Conservation (phyloP, 2,329 filamentous ascomycete genomes). For the Alternaria sp. region DNA sequence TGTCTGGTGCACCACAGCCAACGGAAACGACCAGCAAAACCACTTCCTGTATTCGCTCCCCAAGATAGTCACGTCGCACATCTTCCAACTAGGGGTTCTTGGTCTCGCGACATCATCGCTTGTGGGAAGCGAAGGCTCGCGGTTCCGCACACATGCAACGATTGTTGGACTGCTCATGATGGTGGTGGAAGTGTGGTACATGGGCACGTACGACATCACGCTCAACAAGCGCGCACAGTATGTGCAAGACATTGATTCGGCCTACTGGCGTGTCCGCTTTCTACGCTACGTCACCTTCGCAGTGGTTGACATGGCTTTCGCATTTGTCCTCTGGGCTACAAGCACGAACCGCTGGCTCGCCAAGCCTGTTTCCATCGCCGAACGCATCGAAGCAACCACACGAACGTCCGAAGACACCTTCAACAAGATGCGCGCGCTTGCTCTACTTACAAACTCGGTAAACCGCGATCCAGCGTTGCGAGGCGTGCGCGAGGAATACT, state of each 20-base stretch:
- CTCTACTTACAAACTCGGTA: constrained; percentile 80
- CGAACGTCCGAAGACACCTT: constrained; percentile 65
- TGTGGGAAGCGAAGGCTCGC: constrained; percentile 66
- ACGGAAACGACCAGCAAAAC: constrained; percentile 66
- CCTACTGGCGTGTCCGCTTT: constrained; percentile 72
- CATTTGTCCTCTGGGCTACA: constrained; percentile 73
- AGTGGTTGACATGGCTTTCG: constrained; percentile 67
- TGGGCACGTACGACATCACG: constrained; percentile 69
- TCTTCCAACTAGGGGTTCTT: constrained; percentile 75
- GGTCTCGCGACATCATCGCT: constrained; percentile 76
- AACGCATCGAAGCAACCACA: constrained; percentile 68
- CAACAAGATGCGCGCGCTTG: constrained; percentile 73
- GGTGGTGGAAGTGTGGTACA: constrained; percentile 69
- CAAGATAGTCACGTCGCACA: constrained; percentile 74
- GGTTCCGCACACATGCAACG: constrained; percentile 76
- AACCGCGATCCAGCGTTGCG: constrained; percentile 76
- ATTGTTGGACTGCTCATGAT: constrained; percentile 66
- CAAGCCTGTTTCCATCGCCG: constrained; percentile 64
- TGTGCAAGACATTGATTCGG: constrained; percentile 67
- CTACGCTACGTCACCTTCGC: constrained; percentile 70
- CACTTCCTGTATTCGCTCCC: constrained; percentile 86
- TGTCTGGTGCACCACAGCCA: constrained; percentile 73
- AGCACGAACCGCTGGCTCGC: constrained; percentile 81
- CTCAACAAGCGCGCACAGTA: constrained; percentile 68
- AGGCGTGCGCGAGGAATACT: constrained; percentile 72